These are phyloP conservation scores for Cylindrodendrum hubeiense DNA, from an alignment of 2,329 filamentous ascomycete genomes.

Conservation along the genomic window DNA sequence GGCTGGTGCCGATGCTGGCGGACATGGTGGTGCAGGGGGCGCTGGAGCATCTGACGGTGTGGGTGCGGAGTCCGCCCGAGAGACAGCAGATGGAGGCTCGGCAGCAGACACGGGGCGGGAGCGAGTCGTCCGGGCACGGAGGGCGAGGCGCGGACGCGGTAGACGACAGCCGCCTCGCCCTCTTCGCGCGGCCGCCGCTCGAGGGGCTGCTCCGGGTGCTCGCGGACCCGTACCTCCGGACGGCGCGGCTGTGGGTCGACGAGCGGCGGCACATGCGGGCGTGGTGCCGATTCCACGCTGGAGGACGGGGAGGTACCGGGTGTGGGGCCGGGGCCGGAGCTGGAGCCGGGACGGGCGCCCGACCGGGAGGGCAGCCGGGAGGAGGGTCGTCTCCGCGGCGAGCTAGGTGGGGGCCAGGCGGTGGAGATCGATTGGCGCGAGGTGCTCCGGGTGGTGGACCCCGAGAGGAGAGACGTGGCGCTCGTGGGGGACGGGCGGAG, in stretches of 20 bases:
- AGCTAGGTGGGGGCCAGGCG: background rate
- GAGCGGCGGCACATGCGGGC: constrained; percentile 50
- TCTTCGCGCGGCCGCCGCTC: constrained; percentile 47
- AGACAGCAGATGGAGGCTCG: background rate
- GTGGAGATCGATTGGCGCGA: constrained; percentile 49
- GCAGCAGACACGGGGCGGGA: constrained; percentile 10
- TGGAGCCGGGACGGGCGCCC: constrained; percentile 16
- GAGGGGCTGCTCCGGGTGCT: constrained; percentile 55
- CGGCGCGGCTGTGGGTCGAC: constrained; percentile 53
- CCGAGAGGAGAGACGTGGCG: constrained; percentile 43
- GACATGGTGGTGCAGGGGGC: constrained; percentile 49
- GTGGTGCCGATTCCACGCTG: constrained; percentile 58
- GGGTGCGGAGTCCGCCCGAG: constrained; percentile 28
- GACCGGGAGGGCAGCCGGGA: background rate
- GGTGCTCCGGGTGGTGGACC: constrained; percentile 47
- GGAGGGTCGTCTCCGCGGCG: background rate
- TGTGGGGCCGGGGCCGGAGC: constrained; percentile 28
- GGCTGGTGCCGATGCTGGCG: constrained; percentile 45
- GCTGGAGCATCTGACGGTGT: constrained; percentile 43
- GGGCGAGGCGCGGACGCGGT: background rate
- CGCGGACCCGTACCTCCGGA: constrained; percentile 59
- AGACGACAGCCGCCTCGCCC: constrained; percentile 26
- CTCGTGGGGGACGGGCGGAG: constrained; percentile 35
- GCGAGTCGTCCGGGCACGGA: background rate
- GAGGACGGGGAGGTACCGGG: constrained; percentile 32